Evolutionary conservation across 768 basidiomycete genomes (phyloP).

Genomic region (Tricholoma furcatifolium): DNA sequence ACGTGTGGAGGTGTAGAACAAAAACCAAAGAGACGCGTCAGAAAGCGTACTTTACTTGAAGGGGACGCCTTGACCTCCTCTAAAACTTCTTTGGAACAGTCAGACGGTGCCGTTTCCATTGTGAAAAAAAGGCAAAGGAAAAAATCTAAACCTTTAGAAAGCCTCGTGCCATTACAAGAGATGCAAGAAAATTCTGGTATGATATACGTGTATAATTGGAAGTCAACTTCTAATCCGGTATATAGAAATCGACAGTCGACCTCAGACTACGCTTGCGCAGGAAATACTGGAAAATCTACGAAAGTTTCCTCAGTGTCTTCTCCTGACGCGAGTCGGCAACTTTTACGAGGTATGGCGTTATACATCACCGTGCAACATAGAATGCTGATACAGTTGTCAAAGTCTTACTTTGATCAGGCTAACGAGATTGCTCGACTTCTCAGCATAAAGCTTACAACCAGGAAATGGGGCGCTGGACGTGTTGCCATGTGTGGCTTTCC

Average conservation of each 20-base stretch:
- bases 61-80: neutral
- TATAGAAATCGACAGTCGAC: conserved; percentile 17
- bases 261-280: conserved; percentile 54
- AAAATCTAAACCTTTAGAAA: conserved; percentile 1
- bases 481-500: conserved; percentile 94
- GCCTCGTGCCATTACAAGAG: neutral
- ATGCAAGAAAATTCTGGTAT: conserved; percentile 1
- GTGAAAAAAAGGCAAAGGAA: conserved; percentile 8
- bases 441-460: conserved; percentile 79
- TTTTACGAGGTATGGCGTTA: conserved; percentile 80
- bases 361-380: neutral
- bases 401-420: conserved; percentile 97
- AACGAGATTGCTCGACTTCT: conserved; percentile 71
- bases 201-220: neutral
- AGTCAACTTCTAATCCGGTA: neutral
- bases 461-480: conserved; percentile 67
- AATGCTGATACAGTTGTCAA: conserved; percentile 8
- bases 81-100: neutral
- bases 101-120: neutral
- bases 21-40: conserved; percentile 13
- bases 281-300: conserved; percentile 71
- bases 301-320: conserved; percentile 82
- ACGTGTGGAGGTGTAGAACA: neutral
- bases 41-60: neutral
- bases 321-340: conserved; percentile 90